These are phyloP conservation scores for Thraustotheca clavata DNA, from an alignment of 352 stramenopile species.

Conservation along the genomic window DNA sequence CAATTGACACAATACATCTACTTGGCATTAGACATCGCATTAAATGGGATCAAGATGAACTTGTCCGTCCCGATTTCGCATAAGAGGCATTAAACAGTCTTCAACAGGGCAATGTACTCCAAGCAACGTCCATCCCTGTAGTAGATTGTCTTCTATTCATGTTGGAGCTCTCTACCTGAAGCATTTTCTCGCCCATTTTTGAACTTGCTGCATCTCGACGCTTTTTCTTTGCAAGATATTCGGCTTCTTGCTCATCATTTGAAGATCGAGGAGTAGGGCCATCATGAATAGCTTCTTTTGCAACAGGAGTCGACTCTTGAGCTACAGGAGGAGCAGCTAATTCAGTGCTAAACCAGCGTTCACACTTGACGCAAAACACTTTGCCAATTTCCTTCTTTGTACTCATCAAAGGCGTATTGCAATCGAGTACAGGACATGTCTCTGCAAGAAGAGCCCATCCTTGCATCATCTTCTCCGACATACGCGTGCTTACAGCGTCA, in stretches of 20 bases:
- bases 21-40: background rate
- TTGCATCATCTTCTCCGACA: slow-evolving; percentile 17
- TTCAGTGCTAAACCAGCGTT: slow-evolving; percentile 15
- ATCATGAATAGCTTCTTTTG: background rate
- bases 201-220: slow-evolving; percentile 68
- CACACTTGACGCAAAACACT: slow-evolving; percentile 18
- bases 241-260: background rate
- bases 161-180: slow-evolving; percentile 42
- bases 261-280: background rate
- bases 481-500: slow-evolving; percentile 2
- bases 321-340: background rate
- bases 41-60: slow-evolving; percentile 19
- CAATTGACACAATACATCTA: slow-evolving; percentile 75
- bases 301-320: background rate
- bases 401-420: slow-evolving; percentile 11
- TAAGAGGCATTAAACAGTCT: slow-evolving; percentile 67
- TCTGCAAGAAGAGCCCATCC: slow-evolving; percentile 13
- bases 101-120: slow-evolving; percentile 50
- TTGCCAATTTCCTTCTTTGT: slow-evolving; percentile 1
- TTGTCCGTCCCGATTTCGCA: slow-evolving; percentile 67
- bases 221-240: slow-evolving; percentile 33
- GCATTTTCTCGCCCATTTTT: slow-evolving; percentile 68
- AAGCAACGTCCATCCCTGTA: slow-evolving; percentile 69
- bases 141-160: background rate
- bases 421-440: slow-evolving; percentile 4